Percentiles rank a stretch among this genome's conserved stretches.
These are phyloP conservation scores for Eimeria sp. DNA, from an alignment of 169 alveolate genomes.

Conservation along the genomic window DNA sequence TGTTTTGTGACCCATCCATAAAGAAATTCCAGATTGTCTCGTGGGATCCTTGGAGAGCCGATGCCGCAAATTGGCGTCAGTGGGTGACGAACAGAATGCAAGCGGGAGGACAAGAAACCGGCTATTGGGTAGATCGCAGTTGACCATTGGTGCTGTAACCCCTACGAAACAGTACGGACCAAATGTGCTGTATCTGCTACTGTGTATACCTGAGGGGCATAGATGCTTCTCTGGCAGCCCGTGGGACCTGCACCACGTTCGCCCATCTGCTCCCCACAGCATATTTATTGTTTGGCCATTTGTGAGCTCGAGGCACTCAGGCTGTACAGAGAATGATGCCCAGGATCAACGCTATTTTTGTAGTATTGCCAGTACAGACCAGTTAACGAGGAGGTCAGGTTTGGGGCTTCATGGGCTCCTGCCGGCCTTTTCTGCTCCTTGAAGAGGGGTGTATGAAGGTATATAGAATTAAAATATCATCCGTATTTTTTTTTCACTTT, in stretches of 20 bases:
- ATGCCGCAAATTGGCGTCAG: not conserved
- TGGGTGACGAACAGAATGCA: not conserved
- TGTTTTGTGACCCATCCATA: not conserved
- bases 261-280: too few relatives aligned
- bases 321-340: not conserved
- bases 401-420: too few relatives aligned
- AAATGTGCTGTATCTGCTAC: not conserved
- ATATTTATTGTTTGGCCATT: not conserved
- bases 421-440: not conserved
- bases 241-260: too few relatives aligned
- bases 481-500: not conserved
- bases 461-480: not conserved
- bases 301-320: not conserved
- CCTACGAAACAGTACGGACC: not conserved
- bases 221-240: too few relatives aligned
- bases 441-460: not conserved
- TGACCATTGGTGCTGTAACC: not conserved
- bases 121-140: not conserved
- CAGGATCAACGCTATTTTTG: not conserved
- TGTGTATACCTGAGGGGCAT: too few relatives aligned
- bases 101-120: not conserved
- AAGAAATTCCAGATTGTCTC: not conserved
- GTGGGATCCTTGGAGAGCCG: constrained; percentile 25
- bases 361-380: not conserved
- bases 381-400: not conserved